A percentile compares a stretch with the other conserved stretches of the same genome.
Evolutionary conservation across 352 stramenopile species (phyloP).

Genomic region (Aphanomyces stellatus): DNA sequence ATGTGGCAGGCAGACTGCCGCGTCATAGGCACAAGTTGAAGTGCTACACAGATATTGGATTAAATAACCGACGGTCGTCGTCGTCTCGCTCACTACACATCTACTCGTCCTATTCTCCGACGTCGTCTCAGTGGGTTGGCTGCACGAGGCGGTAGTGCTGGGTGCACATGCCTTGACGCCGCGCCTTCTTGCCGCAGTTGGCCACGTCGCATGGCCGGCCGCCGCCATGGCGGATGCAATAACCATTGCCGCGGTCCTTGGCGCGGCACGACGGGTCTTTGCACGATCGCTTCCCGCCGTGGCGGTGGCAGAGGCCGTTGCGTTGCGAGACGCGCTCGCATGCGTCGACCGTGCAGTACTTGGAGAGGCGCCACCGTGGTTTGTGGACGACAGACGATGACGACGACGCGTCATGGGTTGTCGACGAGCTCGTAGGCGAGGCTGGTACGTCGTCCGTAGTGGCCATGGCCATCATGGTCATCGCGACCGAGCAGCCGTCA

Average conservation of each 20-base stretch:
- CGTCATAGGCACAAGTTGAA: too few species aligned
- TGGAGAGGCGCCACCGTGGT: constrained; percentile 58
- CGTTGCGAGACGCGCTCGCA: constrained; percentile 73
- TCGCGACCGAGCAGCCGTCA: too few species aligned
- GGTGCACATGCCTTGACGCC: constrained; percentile 70
- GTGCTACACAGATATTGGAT: too few species aligned
- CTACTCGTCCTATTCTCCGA: not conserved
- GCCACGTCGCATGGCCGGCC: constrained; percentile 70
- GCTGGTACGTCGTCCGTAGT: too few species aligned
- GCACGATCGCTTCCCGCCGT: constrained; percentile 75
- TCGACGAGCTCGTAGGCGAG: not conserved
- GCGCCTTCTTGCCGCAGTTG: constrained; percentile 73
- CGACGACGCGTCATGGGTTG: not conserved
- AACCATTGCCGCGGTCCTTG: constrained; percentile 76
- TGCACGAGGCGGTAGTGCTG: constrained; percentile 51
- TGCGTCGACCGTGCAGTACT: constrained; percentile 79
- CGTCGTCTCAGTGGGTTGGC: not conserved
- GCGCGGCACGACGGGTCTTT: constrained; percentile 65
- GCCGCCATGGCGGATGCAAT: constrained; percentile 76
- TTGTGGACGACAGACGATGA: not conserved
- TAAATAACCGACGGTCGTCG: too few species aligned
- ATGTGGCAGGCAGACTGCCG: too few species aligned
- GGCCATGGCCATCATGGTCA: too few species aligned
- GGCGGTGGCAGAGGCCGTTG: constrained; percentile 76
- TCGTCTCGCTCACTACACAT: not conserved